Conservation (phyloP, 2,329 filamentous ascomycete species). For the Xylaria sp. region DNA sequence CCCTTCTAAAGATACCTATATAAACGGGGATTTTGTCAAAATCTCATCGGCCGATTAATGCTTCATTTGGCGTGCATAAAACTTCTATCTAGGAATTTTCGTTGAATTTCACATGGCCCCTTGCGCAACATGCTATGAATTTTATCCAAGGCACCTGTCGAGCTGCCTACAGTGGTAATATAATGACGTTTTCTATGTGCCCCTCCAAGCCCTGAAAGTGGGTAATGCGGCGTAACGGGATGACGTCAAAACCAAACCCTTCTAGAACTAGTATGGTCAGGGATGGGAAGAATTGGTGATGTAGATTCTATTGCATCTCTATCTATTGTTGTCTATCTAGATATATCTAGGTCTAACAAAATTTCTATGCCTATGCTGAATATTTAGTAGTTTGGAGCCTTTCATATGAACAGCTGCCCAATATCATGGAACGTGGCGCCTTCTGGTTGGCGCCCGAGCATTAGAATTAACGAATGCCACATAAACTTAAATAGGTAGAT, state of each 20-base stretch:
- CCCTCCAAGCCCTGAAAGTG: neutral
- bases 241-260: conserved; percentile 23
- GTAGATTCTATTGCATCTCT: neutral
- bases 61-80: neutral
- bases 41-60: neutral
- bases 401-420: neutral
- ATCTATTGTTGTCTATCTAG: neutral
- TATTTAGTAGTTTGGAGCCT: neutral
- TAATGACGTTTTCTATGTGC: conserved; percentile 17
- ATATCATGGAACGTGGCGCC: neutral
- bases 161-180: neutral
- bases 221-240: conserved; percentile 9
- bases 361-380: neutral
- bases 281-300: too few species aligned
- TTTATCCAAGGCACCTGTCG: neutral
- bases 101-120: neutral
- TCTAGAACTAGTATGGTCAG: too few species aligned
- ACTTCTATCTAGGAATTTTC: neutral
- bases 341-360: neutral
- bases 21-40: neutral
- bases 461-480: neutral
- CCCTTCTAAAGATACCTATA: neutral
- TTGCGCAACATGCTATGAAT: neutral
- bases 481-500: neutral
- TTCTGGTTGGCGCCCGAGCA: neutral